Evolutionary conservation across 2,329 filamentous ascomycete genomes (phyloP).

Genomic region (Calcarisporium arbuscula): DNA sequence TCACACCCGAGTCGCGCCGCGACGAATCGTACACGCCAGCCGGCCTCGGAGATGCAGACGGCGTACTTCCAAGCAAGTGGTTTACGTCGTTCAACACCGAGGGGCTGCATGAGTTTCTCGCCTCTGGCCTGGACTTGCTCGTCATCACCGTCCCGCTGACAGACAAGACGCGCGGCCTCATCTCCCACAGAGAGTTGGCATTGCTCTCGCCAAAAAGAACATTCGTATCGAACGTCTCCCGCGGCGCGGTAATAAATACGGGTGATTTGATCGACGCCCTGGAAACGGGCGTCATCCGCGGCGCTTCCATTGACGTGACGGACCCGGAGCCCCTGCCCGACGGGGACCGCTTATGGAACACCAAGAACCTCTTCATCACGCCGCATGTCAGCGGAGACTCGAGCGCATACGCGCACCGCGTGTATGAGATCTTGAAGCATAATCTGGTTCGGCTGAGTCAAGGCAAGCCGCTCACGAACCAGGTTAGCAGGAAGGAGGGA

Average conservation of each 20-base stretch:
- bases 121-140: constrained; percentile 44
- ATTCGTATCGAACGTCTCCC: constrained; percentile 65
- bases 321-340: constrained; percentile 71
- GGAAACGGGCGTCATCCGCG: constrained; percentile 36
- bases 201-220: constrained; percentile 41
- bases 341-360: constrained; percentile 62
- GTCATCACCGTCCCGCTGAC: constrained; percentile 48
- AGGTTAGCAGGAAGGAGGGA: constrained; percentile 29
- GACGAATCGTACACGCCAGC: constrained; percentile 64
- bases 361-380: constrained; percentile 61
- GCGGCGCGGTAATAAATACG: constrained; percentile 46
- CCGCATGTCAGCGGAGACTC: constrained; percentile 42
- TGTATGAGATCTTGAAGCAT: constrained; percentile 34
- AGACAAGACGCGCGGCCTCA: constrained; percentile 36
- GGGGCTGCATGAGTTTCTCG: constrained; percentile 44
- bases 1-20: constrained; percentile 55
- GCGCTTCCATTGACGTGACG: constrained; percentile 72
- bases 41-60: constrained; percentile 52
- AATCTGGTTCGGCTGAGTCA: constrained; percentile 33
- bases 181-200: constrained; percentile 45
- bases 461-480: constrained; percentile 32
- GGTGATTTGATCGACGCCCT: constrained; percentile 58
- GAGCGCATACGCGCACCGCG: constrained; percentile 30
- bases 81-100: constrained; percentile 38
- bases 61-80: constrained; percentile 43